Evolutionary conservation across 1,139 yeast species (phyloP).

Genomic region (Taphrina deformans): DNA sequence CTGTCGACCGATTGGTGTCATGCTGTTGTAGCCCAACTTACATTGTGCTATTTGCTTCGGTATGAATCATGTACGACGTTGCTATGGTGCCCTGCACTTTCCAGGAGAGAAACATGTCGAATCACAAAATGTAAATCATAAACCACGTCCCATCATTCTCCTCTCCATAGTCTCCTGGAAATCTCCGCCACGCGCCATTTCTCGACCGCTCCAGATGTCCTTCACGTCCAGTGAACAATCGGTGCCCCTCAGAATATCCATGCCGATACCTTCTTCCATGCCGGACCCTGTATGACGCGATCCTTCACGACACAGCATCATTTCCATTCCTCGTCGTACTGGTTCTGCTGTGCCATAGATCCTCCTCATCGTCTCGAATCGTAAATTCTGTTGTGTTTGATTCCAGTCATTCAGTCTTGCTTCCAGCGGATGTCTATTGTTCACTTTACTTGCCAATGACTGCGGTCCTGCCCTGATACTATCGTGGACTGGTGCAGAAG

Average conservation of each 20-base stretch:
- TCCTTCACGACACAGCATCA: constrained; percentile 45
- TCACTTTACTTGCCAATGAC: constrained; percentile 17
- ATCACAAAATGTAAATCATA: too few relatives aligned
- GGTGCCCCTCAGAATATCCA: constrained; percentile 73
- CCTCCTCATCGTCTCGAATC: constrained; percentile 75
- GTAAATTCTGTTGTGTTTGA: constrained; percentile 64
- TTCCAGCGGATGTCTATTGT: constrained; percentile 70
- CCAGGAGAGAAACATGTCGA: too few relatives aligned
- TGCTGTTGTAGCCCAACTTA: too few relatives aligned
- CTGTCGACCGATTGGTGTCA: too few relatives aligned
- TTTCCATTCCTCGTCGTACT: constrained; percentile 83
- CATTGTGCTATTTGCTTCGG: too few relatives aligned
- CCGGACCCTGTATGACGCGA: constrained; percentile 34
- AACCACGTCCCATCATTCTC: constrained; percentile 17
- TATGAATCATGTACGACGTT: too few relatives aligned
- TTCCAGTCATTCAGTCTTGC: constrained; percentile 77
- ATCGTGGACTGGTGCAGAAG: constrained; percentile 35
- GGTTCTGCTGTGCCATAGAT: constrained; percentile 94
- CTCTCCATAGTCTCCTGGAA: constrained; percentile 10
- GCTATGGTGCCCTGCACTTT: too few relatives aligned
- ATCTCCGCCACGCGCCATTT: constrained; percentile 10
- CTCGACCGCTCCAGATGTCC: constrained; percentile 56
- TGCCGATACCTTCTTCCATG: constrained; percentile 53
- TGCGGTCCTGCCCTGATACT: constrained; percentile 31
- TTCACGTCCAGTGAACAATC: constrained; percentile 89